Percentiles rank a stretch among this genome's conserved stretches.
phyloP scores from a whole-genome alignment of 176 grass and related monocot species.

The Raddia guianensis region DNA sequence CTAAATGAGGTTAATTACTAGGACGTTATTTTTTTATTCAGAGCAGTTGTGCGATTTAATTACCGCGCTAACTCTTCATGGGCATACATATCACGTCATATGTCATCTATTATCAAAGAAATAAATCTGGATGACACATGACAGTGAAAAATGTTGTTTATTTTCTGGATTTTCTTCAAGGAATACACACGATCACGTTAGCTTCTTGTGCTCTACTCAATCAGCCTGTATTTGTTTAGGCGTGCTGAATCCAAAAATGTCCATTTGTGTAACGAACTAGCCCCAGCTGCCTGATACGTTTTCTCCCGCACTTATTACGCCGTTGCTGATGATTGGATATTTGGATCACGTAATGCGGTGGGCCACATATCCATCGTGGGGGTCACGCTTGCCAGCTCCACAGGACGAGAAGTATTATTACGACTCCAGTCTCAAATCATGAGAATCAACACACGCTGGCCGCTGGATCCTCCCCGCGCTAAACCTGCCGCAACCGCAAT shows the following conservation, averaged over 20 bases:
- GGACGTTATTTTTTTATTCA: not conserved
- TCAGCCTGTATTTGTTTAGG: not conserved
- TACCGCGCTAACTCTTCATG: not conserved
- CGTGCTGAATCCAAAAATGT: no score
- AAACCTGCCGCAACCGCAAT: constrained; percentile 1
- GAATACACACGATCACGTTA: no score
- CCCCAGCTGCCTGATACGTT: not conserved
- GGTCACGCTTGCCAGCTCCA: not conserved
- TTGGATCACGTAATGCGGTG: not conserved
- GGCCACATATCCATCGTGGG: not conserved
- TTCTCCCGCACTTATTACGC: not conserved
- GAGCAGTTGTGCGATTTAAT: not conserved
- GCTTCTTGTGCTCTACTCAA: not conserved
- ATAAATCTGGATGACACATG: not conserved
- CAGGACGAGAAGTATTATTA: not conserved
- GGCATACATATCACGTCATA: not conserved
- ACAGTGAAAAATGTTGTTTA: not conserved
- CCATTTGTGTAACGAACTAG: not conserved
- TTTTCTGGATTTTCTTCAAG: not conserved
- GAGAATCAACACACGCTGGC: not conserved
- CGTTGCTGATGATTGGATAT: constrained; percentile 26
- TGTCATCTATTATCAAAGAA: not conserved
- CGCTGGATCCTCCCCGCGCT: not conserved
- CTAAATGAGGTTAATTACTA: constrained; percentile 16
- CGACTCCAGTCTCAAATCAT: constrained; percentile 15